These are phyloP conservation scores for Fraxinus sp. DNA, from an alignment of 305 asterid genomes.

Conservation along the genomic window DNA sequence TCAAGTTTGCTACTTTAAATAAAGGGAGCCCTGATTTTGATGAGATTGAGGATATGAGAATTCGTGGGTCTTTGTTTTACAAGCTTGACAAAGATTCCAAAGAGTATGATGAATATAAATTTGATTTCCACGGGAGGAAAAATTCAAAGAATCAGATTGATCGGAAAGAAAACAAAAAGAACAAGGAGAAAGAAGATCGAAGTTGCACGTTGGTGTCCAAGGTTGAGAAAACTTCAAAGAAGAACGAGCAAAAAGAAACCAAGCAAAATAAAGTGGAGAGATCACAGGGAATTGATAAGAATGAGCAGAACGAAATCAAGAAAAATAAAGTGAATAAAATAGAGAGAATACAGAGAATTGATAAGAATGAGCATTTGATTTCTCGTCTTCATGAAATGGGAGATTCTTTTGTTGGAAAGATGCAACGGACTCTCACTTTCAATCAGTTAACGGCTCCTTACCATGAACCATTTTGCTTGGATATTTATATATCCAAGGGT, in stretches of 20 bases:
- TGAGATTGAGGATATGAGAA: constrained; percentile 76
- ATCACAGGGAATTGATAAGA: constrained; percentile 4
- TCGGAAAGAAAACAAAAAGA: constrained; percentile 26
- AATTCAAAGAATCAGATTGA: constrained; percentile 37
- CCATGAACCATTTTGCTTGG: constrained; percentile 88
- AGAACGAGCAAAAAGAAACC: constrained; percentile 23
- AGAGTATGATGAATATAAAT: constrained; percentile 70
- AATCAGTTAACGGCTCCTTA: constrained; percentile 76
- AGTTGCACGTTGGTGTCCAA: constrained; percentile 8
- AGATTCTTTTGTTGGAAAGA: constrained; percentile 36
- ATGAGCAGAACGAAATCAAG: constrained; percentile 26
- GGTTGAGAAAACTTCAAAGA: constrained; percentile 30
- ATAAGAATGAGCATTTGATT: constrained; percentile 22
- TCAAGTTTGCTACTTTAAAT: constrained; percentile 18
- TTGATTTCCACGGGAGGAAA: constrained; percentile 67
- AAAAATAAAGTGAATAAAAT: constrained; percentile 12
- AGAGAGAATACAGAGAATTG: constrained; percentile 5
- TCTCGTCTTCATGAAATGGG: constrained; percentile 28
- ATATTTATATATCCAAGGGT: constrained; percentile 60
- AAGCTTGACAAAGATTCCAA: constrained; percentile 77
- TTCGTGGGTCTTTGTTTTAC: constrained; percentile 69
- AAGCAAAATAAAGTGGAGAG: constrained; percentile 26
- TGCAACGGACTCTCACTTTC: constrained; percentile 62
- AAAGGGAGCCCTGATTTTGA: constrained; percentile 46
- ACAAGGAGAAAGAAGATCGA: constrained; percentile 30